Evolutionary conservation across 2,329 filamentous ascomycete genomes (phyloP).

Genomic region (Aspergillus fijiensis): DNA sequence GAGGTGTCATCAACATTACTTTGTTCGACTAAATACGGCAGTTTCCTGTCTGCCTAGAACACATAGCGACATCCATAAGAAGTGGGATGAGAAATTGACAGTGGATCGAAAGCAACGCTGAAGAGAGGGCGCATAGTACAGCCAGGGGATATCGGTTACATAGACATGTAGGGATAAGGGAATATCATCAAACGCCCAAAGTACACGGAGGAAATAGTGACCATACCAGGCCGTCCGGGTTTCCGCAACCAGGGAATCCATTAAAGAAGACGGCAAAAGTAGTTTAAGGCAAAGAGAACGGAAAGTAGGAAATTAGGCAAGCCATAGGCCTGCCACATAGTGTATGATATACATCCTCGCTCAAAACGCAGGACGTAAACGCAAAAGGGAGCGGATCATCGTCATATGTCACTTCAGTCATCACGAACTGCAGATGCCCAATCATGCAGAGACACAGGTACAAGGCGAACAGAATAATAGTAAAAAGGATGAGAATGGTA

Average conservation of each 20-base stretch:
- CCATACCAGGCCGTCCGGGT: conserved; percentile 3
- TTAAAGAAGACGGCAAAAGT: conserved; percentile 10
- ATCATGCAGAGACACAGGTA: conserved; percentile 13
- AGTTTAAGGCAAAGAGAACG: not conserved
- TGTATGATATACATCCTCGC: not conserved
- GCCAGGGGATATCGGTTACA: conserved; percentile 5
- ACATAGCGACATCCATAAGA: conserved; percentile 17
- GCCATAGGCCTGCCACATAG: not conserved
- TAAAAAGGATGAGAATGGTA: not conserved
- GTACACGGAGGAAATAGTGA: conserved; percentile 7
- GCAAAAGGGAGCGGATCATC: conserved; percentile 1
- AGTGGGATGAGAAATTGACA: conserved; percentile 8
- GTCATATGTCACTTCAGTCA: conserved; percentile 7
- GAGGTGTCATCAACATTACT: conserved; percentile 22
- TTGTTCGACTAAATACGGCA: conserved; percentile 14
- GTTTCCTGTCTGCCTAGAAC: conserved; percentile 13
- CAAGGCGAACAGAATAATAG: conserved; percentile 1
- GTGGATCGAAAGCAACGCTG: conserved; percentile 10
- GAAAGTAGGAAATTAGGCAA: not conserved
- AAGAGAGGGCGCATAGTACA: not conserved
- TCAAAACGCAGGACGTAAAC: not conserved
- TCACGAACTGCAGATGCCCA: conserved; percentile 10
- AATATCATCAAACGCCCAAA: conserved; percentile 15
- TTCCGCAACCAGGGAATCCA: conserved; percentile 11
- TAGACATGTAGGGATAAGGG: conserved; percentile 14